Evolutionary conservation across 306 rosid species (phyloP), one percentile per base, ranked within the genome.

Genomic region (Acacia melanoxylon): DNA sequence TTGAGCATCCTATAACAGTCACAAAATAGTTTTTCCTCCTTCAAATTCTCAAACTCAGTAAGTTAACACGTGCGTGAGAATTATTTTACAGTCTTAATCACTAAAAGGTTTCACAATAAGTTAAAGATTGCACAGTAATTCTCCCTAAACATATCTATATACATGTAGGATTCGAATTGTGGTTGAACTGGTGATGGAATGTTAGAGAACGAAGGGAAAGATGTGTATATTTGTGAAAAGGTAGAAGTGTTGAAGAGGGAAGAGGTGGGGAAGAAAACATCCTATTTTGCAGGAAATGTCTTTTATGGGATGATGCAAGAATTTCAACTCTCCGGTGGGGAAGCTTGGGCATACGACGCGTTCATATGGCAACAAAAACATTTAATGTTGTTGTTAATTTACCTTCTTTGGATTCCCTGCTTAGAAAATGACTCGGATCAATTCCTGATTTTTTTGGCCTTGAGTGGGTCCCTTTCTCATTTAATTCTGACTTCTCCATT

Each of bases 341-440:
- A 48, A 52, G 65, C 37, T 80, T 72, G 19, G 48, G 54, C 17
- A 68, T 6, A 82, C 27, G 85, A 87, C 86, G 85, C 1, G 42
- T 67, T 79, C 78, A 42, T 73, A 83, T 46, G 51, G 5, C 25
- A 76, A 82, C 80, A 76, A 87, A 74, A 24, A 29, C 37, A 85
- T 85, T 78, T 25, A 76, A 82, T 87, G 63, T 76, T 58, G 72
- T 59, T 80, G 35, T 31, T 31, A 27, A 27, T 27, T 27, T 29
- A 44, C 77, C 79, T 45, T 84, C 88, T 87, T 87, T 80, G 90
- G 88, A 85, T 87, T 85, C 90, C 88, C 80, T 83, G 13, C n/a
- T 68, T 82, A 86, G 90, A 87, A 87, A 85, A 74, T 76, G 90
- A 87, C 90, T 77, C 59, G 81, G 5, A 77, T 76, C 72, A 75